phyloP scores from a whole-genome alignment of 805 yeast species.

The Ogataea kodamae region DNA sequence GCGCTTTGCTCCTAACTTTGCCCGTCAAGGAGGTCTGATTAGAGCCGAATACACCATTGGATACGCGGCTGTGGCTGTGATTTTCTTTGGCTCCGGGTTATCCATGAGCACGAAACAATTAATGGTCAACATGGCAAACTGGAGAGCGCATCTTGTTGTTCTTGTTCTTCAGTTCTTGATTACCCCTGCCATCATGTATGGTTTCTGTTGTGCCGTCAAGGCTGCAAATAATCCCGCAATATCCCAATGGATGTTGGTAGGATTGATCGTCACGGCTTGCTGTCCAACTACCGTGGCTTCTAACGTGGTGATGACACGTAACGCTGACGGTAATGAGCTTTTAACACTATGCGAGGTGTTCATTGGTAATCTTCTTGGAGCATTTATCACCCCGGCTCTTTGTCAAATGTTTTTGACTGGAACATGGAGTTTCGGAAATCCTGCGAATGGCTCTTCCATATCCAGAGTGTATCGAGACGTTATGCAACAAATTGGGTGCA shows the following conservation, averaged over 20 bases:
- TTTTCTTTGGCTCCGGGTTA: slow-evolving; percentile 77
- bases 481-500: slow-evolving; percentile 82
- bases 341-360: slow-evolving; percentile 81
- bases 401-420: slow-evolving; percentile 64
- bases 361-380: slow-evolving; percentile 80
- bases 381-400: slow-evolving; percentile 82
- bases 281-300: slow-evolving; percentile 93
- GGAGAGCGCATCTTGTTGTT: slow-evolving; percentile 81
- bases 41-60: slow-evolving; percentile 73
- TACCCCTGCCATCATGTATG: slow-evolving; percentile 50
- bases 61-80: slow-evolving; percentile 84
- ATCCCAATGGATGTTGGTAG: slow-evolving; percentile 74
- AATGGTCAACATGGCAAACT: slow-evolving; percentile 59
- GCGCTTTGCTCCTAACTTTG: slow-evolving; percentile 75
- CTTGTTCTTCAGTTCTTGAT: slow-evolving; percentile 65
- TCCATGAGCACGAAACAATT: slow-evolving; percentile 67
- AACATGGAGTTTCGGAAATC: slow-evolving; percentile 76
- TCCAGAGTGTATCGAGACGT: slow-evolving; percentile 63
- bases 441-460: slow-evolving; percentile 56
- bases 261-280: slow-evolving; percentile 76
- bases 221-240: slow-evolving; percentile 56
- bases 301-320: slow-evolving; percentile 86
- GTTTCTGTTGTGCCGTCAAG: slow-evolving; percentile 64
- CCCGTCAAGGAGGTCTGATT: slow-evolving; percentile 76
- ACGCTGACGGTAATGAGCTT: slow-evolving; percentile 76